Conservation (phyloP, 1,139 yeast genomes). For the Wickerhamiella infanticola region DNA sequence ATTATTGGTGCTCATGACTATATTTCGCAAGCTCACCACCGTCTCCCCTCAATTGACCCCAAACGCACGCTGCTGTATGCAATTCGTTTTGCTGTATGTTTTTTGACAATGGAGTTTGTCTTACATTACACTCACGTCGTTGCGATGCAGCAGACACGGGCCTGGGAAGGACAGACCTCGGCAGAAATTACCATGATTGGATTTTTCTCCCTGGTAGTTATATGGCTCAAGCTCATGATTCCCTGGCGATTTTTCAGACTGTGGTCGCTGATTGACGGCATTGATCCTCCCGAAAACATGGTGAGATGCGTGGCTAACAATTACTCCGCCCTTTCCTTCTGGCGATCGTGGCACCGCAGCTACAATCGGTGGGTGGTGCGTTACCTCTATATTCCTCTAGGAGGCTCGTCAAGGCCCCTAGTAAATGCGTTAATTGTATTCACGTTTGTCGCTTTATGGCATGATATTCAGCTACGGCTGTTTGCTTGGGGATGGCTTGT, state of each 20-base stretch:
- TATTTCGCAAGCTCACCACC: constrained; percentile 41
- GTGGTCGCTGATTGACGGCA: constrained; percentile 82
- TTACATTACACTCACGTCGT: constrained; percentile 84
- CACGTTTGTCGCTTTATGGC: constrained; percentile 97
- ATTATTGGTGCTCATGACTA: constrained; percentile 85
- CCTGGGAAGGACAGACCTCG: constrained; percentile 84
- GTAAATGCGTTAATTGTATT: constrained; percentile 76
- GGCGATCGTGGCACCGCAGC: constrained; percentile 99
- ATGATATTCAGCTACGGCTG: constrained; percentile 76
- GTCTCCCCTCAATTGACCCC: constrained; percentile 37
- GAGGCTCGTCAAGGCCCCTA: constrained; percentile 56
- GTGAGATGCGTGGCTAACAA: constrained; percentile 90
- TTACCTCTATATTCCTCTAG: constrained; percentile 70
- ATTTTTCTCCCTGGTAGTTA: constrained; percentile 69
- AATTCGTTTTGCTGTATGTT: constrained; percentile 50
- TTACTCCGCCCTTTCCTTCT: constrained; percentile 80
- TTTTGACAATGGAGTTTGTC: constrained; percentile 74
- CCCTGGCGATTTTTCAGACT: constrained; percentile 94
- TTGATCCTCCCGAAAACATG: constrained; percentile 98
- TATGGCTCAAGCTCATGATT: constrained; percentile 78
- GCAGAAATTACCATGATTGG: constrained; percentile 94
- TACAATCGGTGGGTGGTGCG: constrained; percentile 81
- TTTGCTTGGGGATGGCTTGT: constrained; percentile 94
- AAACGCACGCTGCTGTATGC: constrained; percentile 48
- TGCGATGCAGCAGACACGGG: constrained; percentile 75